Evolutionary conservation across 176 grass and related monocot species (phyloP).

Genomic region (Saccharum spontaneum): DNA sequence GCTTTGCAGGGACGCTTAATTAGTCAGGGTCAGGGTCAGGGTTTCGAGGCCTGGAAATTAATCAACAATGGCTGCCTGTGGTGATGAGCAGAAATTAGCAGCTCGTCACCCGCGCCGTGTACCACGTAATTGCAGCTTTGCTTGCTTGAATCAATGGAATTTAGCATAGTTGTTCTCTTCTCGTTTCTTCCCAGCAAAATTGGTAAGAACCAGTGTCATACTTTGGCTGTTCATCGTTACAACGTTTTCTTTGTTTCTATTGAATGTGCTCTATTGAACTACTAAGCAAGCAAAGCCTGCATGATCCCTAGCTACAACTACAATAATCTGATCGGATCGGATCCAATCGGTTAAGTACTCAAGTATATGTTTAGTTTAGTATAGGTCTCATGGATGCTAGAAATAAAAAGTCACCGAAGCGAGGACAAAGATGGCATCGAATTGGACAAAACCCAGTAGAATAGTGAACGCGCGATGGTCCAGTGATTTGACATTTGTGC

Average conservation of each 20-base stretch:
- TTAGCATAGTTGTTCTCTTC: neutral
- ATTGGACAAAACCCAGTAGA: no score
- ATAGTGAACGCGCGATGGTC: no score
- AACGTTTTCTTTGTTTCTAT: neutral
- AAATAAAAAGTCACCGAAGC: neutral
- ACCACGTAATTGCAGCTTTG: conserved; percentile 25
- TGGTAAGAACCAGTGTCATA: neutral
- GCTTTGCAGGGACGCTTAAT: conserved; percentile 16
- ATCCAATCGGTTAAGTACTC: neutral
- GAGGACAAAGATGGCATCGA: no score
- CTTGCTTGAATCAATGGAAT: conserved; percentile 16
- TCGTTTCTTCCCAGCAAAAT: neutral
- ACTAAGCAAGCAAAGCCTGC: neutral
- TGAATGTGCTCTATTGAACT: neutral
- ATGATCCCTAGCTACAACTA: no score
- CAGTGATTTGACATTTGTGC: no score
- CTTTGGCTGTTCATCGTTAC: neutral
- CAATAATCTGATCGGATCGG: no score
- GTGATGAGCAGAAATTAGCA: conserved; percentile 35
- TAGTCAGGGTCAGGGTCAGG: neutral
- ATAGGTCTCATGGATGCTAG: no score
- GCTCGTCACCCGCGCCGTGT: conserved; percentile 52
- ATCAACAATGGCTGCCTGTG: conserved; percentile 33
- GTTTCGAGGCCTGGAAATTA: neutral
- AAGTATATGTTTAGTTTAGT: no score